Evolutionary conservation across 1,139 yeast genomes (phyloP), one percentile per base, ranked within the genome.

Genomic region (Blastobotrys persicus): DNA sequence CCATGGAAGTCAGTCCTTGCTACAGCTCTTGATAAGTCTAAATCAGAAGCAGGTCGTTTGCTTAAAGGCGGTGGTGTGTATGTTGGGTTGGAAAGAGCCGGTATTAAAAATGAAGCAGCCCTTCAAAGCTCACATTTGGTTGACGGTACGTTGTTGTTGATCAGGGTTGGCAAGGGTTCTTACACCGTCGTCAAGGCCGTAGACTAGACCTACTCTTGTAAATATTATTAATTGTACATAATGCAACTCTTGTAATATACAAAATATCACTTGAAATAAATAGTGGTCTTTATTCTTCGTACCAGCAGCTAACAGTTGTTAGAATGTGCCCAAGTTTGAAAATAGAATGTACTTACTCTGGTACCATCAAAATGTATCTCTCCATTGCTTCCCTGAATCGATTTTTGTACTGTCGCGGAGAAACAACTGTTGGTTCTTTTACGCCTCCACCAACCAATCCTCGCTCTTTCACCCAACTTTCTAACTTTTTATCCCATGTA

Each of bases 331-430:
- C 39, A 34, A 7, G 2, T 14, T 17, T 3, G 14, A 40, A 3
- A 16, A 14, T 9, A 16, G 41, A 13, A 12, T 28, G 31, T 35
- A 54, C 59, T 53, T 52, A 58, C 57, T 91, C 97, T 0, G 98
- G 98, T 2, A 92, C 96, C 83, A 91, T 89, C 53, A 91, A 69
- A 49, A 94, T 87, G 61, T 94, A 92, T 47, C 97, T 71, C 62
- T 92, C 98, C 98, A 94, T 94, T 0, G 98, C 98, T 64, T 91
- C 98, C 58, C 98, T 76, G 65, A 94, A 94, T 55, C 99, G 73
- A 48, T 85, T 88, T 60, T 95, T 83, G 67, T 94, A 94, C 68
- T 91, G 98, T 60, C 89, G 81, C 1, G 99, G 99, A 0, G 98
- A 91, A 6, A 94, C 91, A 44, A 94, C 95, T 0, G 99, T 94